Evolutionary conservation across 2,329 filamentous ascomycete species (phyloP).

Genomic region (Pseudomassariella vexata): DNA sequence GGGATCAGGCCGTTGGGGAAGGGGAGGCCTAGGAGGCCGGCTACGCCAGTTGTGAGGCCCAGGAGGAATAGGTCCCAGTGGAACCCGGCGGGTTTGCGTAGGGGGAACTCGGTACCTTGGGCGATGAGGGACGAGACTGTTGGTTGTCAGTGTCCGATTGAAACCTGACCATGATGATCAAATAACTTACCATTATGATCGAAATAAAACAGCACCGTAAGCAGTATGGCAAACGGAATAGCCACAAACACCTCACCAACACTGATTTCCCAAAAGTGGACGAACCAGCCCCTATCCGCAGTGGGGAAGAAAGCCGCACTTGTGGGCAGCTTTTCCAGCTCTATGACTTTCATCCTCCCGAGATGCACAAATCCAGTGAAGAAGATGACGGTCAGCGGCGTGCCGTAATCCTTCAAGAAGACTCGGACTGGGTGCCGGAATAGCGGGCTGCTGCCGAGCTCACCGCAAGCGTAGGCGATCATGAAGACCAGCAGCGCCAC

Average conservation of each 20-base stretch:
- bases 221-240: constrained; percentile 76
- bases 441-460: constrained; percentile 63
- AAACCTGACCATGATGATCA: no score
- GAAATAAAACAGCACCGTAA: constrained; percentile 85
- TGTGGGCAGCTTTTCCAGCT: constrained; percentile 68
- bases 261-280: constrained; percentile 74
- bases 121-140: constrained; percentile 75
- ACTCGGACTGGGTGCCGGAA: constrained; percentile 72
- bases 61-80: constrained; percentile 83
- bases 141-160: constrained; percentile 8
- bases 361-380: constrained; percentile 88
- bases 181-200: constrained; percentile 68
- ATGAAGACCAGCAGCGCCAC: constrained; percentile 73
- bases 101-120: constrained; percentile 76
- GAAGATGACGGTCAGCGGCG: constrained; percentile 75
- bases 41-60: constrained; percentile 69
- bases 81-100: constrained; percentile 75
- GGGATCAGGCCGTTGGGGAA: constrained; percentile 81
- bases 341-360: constrained; percentile 69
- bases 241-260: constrained; percentile 74
- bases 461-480: constrained; percentile 67
- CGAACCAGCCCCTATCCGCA: constrained; percentile 65
- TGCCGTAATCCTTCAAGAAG: constrained; percentile 87
- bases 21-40: constrained; percentile 70
- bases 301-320: constrained; percentile 77